phyloP scores from a whole-genome alignment of 2,329 filamentous ascomycete genomes.

The Sclerotinia subarctica region DNA sequence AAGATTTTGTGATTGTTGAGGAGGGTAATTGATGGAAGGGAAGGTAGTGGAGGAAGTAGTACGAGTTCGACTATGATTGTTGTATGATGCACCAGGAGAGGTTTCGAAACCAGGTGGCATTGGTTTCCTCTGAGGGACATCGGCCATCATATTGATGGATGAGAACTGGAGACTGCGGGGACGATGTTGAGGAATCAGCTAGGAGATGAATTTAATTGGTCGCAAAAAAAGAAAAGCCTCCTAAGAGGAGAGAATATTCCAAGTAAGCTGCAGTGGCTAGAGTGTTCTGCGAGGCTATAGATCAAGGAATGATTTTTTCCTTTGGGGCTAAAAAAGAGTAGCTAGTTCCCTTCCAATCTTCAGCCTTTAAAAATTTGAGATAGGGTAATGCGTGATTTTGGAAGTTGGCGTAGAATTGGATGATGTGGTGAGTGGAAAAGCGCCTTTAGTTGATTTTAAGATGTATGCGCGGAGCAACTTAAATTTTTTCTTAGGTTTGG shows the following conservation, averaged over 20 bases:
- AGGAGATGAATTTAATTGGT: slow-evolving; percentile 2
- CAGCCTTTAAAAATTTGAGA: neutral
- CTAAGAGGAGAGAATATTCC: slow-evolving; percentile 10
- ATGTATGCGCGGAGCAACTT: neutral
- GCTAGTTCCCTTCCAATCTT: neutral
- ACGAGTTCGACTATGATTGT: slow-evolving; percentile 38
- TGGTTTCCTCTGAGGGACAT: slow-evolving; percentile 35
- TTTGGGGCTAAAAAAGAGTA: neutral
- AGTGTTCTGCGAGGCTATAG: slow-evolving; percentile 9
- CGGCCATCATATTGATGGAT: slow-evolving; percentile 34
- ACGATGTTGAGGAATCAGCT: slow-evolving; percentile 4
- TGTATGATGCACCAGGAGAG: slow-evolving; percentile 27
- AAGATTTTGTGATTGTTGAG: neutral
- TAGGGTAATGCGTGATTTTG: neutral
- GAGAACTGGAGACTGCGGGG: slow-evolving; percentile 10
- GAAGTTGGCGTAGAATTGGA: neutral
- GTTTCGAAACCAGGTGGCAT: slow-evolving; percentile 33
- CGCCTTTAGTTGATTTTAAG: neutral
- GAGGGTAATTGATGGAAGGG: slow-evolving; percentile 28
- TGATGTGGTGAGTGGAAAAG: neutral
- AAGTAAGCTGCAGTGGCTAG: slow-evolving; percentile 16
- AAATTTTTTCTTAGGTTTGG: neutral
- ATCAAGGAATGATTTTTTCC: slow-evolving; percentile 9
- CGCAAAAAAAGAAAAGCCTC: slow-evolving; percentile 11
- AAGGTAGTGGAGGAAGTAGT: slow-evolving; percentile 41